Evolutionary conservation across 371 early-diverging fungal genomes (phyloP).

Genomic region (Mucor saturninus): DNA sequence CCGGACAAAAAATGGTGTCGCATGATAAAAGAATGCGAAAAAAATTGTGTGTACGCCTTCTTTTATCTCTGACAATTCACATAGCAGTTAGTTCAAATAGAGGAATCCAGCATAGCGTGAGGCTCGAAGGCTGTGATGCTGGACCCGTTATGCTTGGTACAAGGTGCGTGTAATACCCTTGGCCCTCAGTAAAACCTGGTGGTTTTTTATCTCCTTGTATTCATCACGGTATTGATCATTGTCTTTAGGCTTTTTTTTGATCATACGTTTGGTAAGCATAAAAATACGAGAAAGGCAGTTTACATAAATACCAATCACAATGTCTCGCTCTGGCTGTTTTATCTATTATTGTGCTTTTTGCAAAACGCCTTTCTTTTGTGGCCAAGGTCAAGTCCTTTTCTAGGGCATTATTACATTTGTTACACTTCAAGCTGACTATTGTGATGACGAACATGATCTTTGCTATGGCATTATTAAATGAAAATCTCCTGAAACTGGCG

Average conservation of each 20-base stretch:
- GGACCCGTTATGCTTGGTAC: slow-evolving; percentile 27
- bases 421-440: slow-evolving; percentile 25
- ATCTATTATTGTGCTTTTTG: slow-evolving; percentile 5
- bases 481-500: slow-evolving; percentile 17
- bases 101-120: slow-evolving; percentile 28
- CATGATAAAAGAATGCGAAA: slow-evolving; percentile 7
- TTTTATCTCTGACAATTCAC: slow-evolving; percentile 22
- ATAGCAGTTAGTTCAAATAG: slow-evolving; percentile 26
- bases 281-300: slow-evolving; percentile 24
- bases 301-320: slow-evolving; percentile 22
- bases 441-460: slow-evolving; percentile 26
- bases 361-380: slow-evolving; percentile 22
- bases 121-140: slow-evolving; percentile 23
- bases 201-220: slow-evolving; percentile 19
- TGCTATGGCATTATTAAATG: slow-evolving; percentile 21
- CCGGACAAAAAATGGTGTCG: no score
- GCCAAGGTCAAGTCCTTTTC: slow-evolving; percentile 23
- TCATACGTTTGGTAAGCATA: slow-evolving; percentile 20
- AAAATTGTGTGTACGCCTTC: slow-evolving; percentile 2
- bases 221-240: slow-evolving; percentile 14
- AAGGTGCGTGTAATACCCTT: slow-evolving; percentile 27
- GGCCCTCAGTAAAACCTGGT: slow-evolving; percentile 18
- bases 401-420: slow-evolving; percentile 23
- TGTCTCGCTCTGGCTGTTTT: slow-evolving; percentile 8
- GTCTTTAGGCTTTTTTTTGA: slow-evolving; percentile 15